phyloP scores from a whole-genome alignment of 2,329 filamentous ascomycete genomes.

The Aspergillus neotritici region DNA sequence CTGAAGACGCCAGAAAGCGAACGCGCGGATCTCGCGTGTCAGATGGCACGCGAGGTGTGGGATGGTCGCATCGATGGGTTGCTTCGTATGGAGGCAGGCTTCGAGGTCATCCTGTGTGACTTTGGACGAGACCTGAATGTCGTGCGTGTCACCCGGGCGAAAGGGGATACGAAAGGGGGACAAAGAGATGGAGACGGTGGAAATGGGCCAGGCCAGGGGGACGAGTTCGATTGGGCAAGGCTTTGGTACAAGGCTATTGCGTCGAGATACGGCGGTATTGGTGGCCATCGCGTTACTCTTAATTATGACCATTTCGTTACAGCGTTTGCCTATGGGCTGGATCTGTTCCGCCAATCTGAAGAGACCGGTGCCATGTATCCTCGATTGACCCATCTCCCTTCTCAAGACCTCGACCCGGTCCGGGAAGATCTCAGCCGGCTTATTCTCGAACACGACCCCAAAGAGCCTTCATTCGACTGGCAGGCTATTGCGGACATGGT shows the following conservation, averaged over 20 bases:
- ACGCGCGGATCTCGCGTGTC: constrained; percentile 55
- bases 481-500: constrained; percentile 63
- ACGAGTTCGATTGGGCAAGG: background rate
- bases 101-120: constrained; percentile 64
- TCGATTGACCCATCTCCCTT: constrained; percentile 30
- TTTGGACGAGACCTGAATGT: constrained; percentile 45
- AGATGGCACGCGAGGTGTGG: constrained; percentile 48
- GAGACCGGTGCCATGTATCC: constrained; percentile 31
- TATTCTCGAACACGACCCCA: constrained; percentile 29
- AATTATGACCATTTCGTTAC: constrained; percentile 48
- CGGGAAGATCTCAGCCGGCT: constrained; percentile 43
- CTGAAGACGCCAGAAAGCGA: constrained; percentile 37
- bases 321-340: constrained; percentile 40
- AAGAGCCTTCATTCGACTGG: constrained; percentile 51
- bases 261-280: constrained; percentile 29
- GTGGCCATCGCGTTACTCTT: constrained; percentile 38
- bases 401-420: constrained; percentile 32
- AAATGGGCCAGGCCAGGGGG: background rate
- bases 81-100: constrained; percentile 63
- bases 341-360: constrained; percentile 33
- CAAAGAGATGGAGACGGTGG: background rate
- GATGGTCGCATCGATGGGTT: constrained; percentile 54
- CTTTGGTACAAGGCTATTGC: constrained; percentile 22
- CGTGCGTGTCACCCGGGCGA: constrained; percentile 29
- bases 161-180: constrained; percentile 4